phyloP scores from a whole-genome alignment of 495 filamentous ascomycete species.

The Filosporella fistucella region DNA sequence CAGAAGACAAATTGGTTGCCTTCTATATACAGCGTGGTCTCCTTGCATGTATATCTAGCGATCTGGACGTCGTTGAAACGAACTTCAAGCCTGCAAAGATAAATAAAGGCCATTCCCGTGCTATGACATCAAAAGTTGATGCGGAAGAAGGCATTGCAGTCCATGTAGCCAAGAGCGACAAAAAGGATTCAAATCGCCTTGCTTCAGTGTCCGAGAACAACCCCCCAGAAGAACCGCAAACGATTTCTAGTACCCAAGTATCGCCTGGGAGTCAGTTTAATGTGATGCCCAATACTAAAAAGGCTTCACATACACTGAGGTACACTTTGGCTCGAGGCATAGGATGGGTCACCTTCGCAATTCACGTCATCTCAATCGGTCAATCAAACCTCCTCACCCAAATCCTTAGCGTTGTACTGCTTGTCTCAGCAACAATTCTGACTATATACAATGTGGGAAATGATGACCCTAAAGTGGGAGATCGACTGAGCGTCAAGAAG shows the following conservation, averaged over 20 bases:
- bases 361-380: neutral
- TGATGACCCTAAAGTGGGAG: no score
- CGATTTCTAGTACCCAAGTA: no score
- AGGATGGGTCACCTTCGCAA: constrained; percentile 1
- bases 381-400: neutral
- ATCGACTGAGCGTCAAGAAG: no score
- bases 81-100: neutral
- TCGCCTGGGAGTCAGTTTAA: no score
- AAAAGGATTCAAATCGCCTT: neutral
- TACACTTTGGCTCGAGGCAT: neutral
- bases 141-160: neutral
- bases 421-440: neutral
- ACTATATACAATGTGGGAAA: no score
- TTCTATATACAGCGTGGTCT: neutral
- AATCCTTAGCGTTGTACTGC: neutral
- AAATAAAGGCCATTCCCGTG: neutral
- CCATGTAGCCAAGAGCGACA: neutral
- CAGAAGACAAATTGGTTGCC: neutral
- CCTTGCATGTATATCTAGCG: neutral
- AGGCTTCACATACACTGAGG: neutral
- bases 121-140: neutral
- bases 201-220: no score
- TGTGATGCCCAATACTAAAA: neutral
- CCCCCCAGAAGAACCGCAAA: no score
- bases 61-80: neutral